Base-by-base conservation (phyloP, 164 flowering plant genomes). In the Kalanchoe fedtschenkoi region DNA sequence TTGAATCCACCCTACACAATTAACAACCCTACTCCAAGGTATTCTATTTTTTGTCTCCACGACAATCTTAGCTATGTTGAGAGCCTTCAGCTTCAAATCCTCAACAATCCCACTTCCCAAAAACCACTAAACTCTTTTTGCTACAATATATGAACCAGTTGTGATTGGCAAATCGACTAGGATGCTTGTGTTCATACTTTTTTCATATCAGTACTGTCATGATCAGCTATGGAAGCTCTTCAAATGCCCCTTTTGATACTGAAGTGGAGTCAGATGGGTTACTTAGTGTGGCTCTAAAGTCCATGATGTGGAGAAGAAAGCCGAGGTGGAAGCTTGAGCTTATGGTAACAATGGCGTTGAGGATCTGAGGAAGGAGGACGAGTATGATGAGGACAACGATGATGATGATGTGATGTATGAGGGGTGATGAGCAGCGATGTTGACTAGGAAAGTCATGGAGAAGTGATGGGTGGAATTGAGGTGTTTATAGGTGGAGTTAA, bases 101-200 rank as follows among this genome's bases (percentile, higher is more conserved):
- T 51, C 30, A 46, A 46, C 54, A 21, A 46, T 46, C 54, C 54
- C 54, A 47, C 55, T 47, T 16, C 55, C 55, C 4, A 47, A 9
- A 47, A 47, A 22, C 30, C 55, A 47, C 30, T 5, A 28, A 47
- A 24, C 54, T 13, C 54, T 46, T 28, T 46, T 46, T 21, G 26
- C 54, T 13, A 46, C 30, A 16, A 30, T 30, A 5, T 47, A 47
- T 47, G 55, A 47, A 1, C 55, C 24, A 0, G 55, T 24, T 47
- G 30, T 47, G 55, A 47, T 47, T 29, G 55, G 30, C 26, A 47
- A 16, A 6, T 47, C 55, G 16, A 47, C 55, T 47, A 47, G 5
- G 26, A 47, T 47, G 55, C 55, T 47, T 22, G 55, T 47, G 8
- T 47, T 47, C 55, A 47, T 47, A 47, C 29, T 47, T 9, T n/a